Evolutionary conservation across 2,329 filamentous ascomycete genomes (phyloP).

Genomic region (Atkinsonella hypoxylon): DNA sequence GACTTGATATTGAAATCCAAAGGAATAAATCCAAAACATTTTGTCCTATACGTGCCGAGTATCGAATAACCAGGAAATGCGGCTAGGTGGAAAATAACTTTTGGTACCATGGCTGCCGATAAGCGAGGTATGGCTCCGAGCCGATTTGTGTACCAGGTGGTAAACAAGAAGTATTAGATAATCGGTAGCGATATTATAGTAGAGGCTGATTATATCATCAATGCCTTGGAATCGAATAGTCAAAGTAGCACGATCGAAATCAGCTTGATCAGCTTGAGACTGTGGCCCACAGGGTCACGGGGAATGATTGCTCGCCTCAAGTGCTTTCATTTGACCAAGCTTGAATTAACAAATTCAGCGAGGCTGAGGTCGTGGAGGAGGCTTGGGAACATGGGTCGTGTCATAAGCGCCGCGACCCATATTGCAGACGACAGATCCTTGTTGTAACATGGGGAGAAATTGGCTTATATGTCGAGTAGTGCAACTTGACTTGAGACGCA

Average conservation of each 20-base stretch:
- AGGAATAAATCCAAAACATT: conserved; percentile 3
- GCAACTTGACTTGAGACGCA: not conserved
- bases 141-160: conserved; percentile 22
- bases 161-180: conserved; percentile 8
- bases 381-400: conserved; percentile 37
- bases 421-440: conserved; percentile 24
- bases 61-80: not conserved
- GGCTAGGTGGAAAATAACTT: conserved; percentile 9
- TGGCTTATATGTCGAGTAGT: conserved; percentile 5
- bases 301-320: not conserved
- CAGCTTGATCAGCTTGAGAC: not conserved
- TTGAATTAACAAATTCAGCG: conserved; percentile 15
- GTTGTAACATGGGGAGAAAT: conserved; percentile 24
- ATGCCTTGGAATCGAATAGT: not conserved
- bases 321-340: not conserved
- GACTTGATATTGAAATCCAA: conserved; percentile 7
- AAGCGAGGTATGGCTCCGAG: conserved; percentile 26
- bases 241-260: not conserved
- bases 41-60: conserved; percentile 7
- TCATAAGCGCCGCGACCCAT: conserved; percentile 42
- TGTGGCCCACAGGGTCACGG: not conserved
- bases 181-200: conserved; percentile 17
- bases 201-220: not conserved
- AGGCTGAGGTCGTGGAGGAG: conserved; percentile 29
- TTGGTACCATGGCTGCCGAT: conserved; percentile 23